Percentiles rank a stretch among this genome's conserved stretches.
These are phyloP conservation scores for Talaromyces nanjingensis DNA, from an alignment of 495 filamentous ascomycete species.

Conservation along the genomic window DNA sequence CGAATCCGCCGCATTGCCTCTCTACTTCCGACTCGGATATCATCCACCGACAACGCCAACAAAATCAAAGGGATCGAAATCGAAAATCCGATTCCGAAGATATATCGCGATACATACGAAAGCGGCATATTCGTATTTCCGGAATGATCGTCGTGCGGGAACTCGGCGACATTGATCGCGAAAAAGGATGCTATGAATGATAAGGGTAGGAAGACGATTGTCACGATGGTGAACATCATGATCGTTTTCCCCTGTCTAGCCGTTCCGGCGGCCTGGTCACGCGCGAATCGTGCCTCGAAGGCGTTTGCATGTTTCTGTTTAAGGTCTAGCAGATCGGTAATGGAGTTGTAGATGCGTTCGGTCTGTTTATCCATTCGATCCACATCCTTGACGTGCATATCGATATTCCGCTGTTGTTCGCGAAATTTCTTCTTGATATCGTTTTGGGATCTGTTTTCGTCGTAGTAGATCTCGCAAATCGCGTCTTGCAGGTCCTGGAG, in stretches of 20 bases:
- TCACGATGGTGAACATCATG: conserved; percentile 70
- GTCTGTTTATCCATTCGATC: conserved; percentile 64
- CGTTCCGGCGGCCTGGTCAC: conserved; percentile 59
- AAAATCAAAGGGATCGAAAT: conserved; percentile 56
- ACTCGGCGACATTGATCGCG: conserved; percentile 57
- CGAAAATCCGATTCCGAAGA: conserved; percentile 61
- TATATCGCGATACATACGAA: conserved; percentile 54
- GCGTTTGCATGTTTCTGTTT: conserved; percentile 67
- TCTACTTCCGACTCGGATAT: conserved; percentile 41
- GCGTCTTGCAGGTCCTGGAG: conserved; percentile 49
- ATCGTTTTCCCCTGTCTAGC: conserved; percentile 65
- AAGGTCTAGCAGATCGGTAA: conserved; percentile 55
- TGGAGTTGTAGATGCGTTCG: conserved; percentile 53
- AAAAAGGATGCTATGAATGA: conserved; percentile 64
- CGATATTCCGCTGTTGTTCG: conserved; percentile 55
- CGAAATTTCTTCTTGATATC: conserved; percentile 53
- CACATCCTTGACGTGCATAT: conserved; percentile 57
- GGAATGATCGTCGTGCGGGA: conserved; percentile 23
- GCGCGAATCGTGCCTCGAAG: conserved; percentile 61
- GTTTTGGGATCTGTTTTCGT: conserved; percentile 33
- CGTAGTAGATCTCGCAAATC: conserved; percentile 42
- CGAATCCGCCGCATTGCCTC: conserved; percentile 19
- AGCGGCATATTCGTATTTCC: conserved; percentile 35
- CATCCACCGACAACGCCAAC: conserved; percentile 51
- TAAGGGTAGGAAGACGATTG: conserved; percentile 60